A percentile compares a stretch with the other conserved stretches of the same genome.
phyloP scores from a whole-genome alignment of 2,329 filamentous ascomycete species.

The Didymellaceae sp. region DNA sequence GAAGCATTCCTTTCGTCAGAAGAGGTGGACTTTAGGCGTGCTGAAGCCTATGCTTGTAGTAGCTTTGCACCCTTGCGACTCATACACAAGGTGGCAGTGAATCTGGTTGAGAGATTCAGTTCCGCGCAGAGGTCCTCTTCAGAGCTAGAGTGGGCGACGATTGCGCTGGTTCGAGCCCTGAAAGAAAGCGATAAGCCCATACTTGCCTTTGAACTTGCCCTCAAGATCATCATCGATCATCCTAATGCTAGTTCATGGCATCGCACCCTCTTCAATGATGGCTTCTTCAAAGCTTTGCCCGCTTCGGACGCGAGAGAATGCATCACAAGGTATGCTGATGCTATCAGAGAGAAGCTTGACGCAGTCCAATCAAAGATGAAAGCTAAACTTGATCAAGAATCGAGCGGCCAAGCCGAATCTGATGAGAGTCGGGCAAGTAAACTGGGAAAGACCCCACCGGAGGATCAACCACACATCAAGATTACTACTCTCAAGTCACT shows the following conservation, averaged over 20 bases:
- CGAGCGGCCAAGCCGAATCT: not conserved
- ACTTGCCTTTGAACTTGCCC: constrained; percentile 36
- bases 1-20: constrained; percentile 35
- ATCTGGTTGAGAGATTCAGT: constrained; percentile 19
- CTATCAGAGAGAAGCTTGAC: constrained; percentile 38
- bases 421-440: not conserved
- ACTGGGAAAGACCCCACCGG: not conserved
- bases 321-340: constrained; percentile 36
- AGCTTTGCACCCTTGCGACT: constrained; percentile 26
- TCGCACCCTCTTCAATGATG: constrained; percentile 41
- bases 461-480: constrained; percentile 40
- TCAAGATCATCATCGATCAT: constrained; percentile 39
- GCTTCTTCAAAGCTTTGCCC: constrained; percentile 44
- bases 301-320: constrained; percentile 37
- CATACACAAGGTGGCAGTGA: constrained; percentile 23
- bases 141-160: constrained; percentile 29
- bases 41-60: not conserved
- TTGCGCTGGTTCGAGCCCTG: constrained; percentile 32
- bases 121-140: constrained; percentile 11
- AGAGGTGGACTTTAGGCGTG: constrained; percentile 10
- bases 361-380: constrained; percentile 18
- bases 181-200: constrained; percentile 40
- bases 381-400: constrained; percentile 2
- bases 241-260: constrained; percentile 54
- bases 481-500: constrained; percentile 54